Evolutionary conservation across 2,329 filamentous ascomycete species (phyloP).

Genomic region (Aureobasidium sp.): DNA sequence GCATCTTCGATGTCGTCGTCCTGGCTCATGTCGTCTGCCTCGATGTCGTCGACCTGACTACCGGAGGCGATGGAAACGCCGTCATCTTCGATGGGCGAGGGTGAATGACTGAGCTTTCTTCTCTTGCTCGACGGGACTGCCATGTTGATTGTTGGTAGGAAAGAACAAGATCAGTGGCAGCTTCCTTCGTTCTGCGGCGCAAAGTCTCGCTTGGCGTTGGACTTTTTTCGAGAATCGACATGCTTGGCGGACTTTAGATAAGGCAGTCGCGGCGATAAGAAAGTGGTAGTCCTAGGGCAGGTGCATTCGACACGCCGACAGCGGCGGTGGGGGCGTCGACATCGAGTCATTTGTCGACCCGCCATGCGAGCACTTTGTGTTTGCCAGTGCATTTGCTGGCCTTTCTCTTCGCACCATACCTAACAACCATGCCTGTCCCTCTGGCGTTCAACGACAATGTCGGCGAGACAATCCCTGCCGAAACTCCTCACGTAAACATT

Average conservation of each 20-base stretch:
- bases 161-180: background rate
- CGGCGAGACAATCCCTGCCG: slow-evolving; percentile 66
- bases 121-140: slow-evolving; percentile 25
- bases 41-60: slow-evolving; percentile 10
- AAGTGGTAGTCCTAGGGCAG: background rate
- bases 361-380: background rate
- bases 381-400: slow-evolving; percentile 1
- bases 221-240: background rate
- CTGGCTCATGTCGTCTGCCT: slow-evolving; percentile 13
- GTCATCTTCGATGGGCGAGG: slow-evolving; percentile 22
- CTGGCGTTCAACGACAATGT: slow-evolving; percentile 29
- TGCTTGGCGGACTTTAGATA: background rate
- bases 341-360: background rate
- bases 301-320: slow-evolving; percentile 1
- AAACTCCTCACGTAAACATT: slow-evolving; percentile 64
- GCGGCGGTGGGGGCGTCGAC: background rate
- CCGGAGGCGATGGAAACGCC: slow-evolving; percentile 27
- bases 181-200: background rate
- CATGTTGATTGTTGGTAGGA: slow-evolving; percentile 16
- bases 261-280: background rate
- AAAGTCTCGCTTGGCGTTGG: background rate
- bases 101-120: slow-evolving; percentile 28
- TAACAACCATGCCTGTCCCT: slow-evolving; percentile 12
- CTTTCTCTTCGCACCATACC: slow-evolving; percentile 16
- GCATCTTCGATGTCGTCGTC: slow-evolving; percentile 16